phyloP scores from a whole-genome alignment of 805 yeast species.

The Metschnikowia santaceciliae region DNA sequence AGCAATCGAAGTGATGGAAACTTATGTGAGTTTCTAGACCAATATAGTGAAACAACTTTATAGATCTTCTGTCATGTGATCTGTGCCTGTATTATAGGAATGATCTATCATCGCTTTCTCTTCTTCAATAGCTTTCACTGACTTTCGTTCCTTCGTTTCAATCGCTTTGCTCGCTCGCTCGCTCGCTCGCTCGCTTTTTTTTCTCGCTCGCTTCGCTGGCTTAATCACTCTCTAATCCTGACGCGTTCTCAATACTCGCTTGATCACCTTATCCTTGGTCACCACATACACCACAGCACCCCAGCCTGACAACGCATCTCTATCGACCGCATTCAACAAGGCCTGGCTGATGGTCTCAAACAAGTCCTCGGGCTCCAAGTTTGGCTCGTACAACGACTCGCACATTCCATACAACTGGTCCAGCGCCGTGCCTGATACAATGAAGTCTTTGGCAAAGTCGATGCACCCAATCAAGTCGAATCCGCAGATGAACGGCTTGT shows the following conservation, averaged over 20 bases:
- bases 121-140: not conserved
- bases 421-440: slow-evolving; percentile 93
- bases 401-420: slow-evolving; percentile 99
- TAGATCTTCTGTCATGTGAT: too few relatives aligned
- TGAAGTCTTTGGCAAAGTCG: slow-evolving; percentile 90
- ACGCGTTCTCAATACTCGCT: slow-evolving; percentile 85
- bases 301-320: slow-evolving; percentile 98
- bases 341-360: slow-evolving; percentile 96
- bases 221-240: slow-evolving; percentile 61
- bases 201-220: too few relatives aligned
- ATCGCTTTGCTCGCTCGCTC: too few relatives aligned
- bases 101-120: not conserved
- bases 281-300: slow-evolving; percentile 93
- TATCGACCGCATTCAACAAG: slow-evolving; percentile 87
- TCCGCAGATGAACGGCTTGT: slow-evolving; percentile 88
- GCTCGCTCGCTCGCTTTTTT: too few relatives aligned
- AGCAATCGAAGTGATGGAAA: too few relatives aligned
- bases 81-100: too few relatives aligned
- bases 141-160: not conserved
- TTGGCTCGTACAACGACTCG: slow-evolving; percentile 91
- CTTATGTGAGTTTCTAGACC: too few relatives aligned
- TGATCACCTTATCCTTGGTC: slow-evolving; percentile 86
- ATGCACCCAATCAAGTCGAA: slow-evolving; percentile 96
- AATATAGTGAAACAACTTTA: too few relatives aligned
- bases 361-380: slow-evolving; percentile 88